Conservation (phyloP, 2,329 filamentous ascomycete species). For the Bipolaris victoriae region DNA sequence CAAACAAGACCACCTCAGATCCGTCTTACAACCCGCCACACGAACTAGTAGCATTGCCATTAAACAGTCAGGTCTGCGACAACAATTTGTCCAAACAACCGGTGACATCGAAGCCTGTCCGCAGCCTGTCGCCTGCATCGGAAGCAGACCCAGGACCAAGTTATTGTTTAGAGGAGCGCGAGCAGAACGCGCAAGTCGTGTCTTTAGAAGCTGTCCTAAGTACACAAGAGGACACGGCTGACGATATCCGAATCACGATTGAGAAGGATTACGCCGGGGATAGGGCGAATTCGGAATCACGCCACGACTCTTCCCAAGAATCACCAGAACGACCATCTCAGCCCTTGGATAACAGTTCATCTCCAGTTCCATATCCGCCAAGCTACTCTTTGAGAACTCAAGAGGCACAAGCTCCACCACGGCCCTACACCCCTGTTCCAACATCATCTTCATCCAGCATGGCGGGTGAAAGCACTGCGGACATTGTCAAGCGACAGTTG, state of each 20-base stretch:
- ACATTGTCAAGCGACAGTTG: slow-evolving; percentile 13
- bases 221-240: slow-evolving; percentile 26
- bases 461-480: slow-evolving; percentile 17
- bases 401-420: slow-evolving; percentile 26
- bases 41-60: slow-evolving; percentile 3
- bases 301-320: slow-evolving; percentile 45
- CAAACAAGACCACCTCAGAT: slow-evolving; percentile 5
- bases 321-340: slow-evolving; percentile 22
- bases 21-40: slow-evolving; percentile 3
- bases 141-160: background rate
- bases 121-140: background rate
- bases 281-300: slow-evolving; percentile 22
- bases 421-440: slow-evolving; percentile 24
- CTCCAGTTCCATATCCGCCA: slow-evolving; percentile 32
- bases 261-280: slow-evolving; percentile 15
- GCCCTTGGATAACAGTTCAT: slow-evolving; percentile 19
- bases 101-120: background rate
- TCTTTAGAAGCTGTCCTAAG: slow-evolving; percentile 18
- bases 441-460: slow-evolving; percentile 25
- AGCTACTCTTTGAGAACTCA: slow-evolving; percentile 28
- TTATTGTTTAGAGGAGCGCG: slow-evolving; percentile 5
- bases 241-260: slow-evolving; percentile 24
- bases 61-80: background rate
- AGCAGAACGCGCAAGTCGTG: slow-evolving; percentile 38
- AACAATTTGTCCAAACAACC: background rate